Conservation (phyloP, 768 basidiomycete species). For the Mycena indigotica region DNA sequence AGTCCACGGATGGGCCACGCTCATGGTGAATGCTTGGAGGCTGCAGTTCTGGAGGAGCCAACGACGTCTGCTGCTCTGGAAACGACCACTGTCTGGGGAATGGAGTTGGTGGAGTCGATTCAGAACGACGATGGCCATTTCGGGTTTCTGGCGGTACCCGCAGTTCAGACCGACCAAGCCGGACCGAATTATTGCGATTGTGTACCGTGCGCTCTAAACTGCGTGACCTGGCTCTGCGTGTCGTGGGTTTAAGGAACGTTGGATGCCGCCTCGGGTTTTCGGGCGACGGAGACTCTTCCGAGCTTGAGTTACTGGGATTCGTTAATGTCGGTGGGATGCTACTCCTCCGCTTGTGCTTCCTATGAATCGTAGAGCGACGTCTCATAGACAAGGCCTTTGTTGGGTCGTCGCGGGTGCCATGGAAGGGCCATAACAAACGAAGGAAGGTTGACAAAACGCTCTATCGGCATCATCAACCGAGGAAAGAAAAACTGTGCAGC, state of each 20-base stretch:
- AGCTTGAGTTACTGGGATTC: conserved; percentile 11
- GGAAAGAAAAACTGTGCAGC: background rate
- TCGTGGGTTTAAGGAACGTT: background rate
- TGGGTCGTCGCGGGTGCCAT: conserved; percentile 9
- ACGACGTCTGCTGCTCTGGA: conserved; percentile 5
- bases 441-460: conserved; percentile 20
- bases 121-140: conserved; percentile 10
- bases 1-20: background rate
- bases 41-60: too few relatives aligned
- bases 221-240: background rate
- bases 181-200: background rate
- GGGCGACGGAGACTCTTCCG: background rate
- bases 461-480: conserved; percentile 7
- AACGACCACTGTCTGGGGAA: conserved; percentile 9
- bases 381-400: conserved; percentile 4
- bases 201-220: conserved; percentile 2
- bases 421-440: conserved; percentile 10
- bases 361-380: background rate
- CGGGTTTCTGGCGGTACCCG: background rate
- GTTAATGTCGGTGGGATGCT: conserved; percentile 3
- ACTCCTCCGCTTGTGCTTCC: conserved; percentile 1
- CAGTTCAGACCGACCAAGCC: conserved; percentile 8
- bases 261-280: background rate
- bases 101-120: conserved; percentile 19
- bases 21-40: background rate